Conservation (phyloP, 1,284 basidiomycete genomes). For the Cryptococcus sp. region DNA sequence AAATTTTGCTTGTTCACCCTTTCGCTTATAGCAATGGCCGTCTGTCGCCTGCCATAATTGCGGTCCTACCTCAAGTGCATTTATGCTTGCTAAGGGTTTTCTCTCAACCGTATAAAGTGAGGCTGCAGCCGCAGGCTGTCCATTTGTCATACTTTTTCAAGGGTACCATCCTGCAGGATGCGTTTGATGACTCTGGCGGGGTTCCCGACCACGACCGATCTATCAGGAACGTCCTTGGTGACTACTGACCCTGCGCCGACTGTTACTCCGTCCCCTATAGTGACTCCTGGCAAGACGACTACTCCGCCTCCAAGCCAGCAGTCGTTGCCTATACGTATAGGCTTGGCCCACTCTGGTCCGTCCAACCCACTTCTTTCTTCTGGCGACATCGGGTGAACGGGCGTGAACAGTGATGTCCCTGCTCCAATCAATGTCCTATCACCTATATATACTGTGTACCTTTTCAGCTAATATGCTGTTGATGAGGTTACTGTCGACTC, state of each 20-base stretch:
- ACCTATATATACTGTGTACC: constrained; percentile 45
- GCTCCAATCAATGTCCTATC: constrained; percentile 51
- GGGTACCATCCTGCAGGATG: constrained; percentile 33
- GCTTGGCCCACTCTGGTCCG: constrained; percentile 49
- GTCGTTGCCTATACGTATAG: constrained; percentile 53
- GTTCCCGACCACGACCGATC: constrained; percentile 55
- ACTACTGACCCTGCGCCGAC: constrained; percentile 57
- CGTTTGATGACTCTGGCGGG: constrained; percentile 55
- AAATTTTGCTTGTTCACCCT: too few species aligned
- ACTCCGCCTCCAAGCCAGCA: constrained; percentile 56
- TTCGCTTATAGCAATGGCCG: too few species aligned
- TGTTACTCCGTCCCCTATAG: constrained; percentile 55
- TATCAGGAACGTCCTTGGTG: constrained; percentile 53
- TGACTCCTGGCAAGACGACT: constrained; percentile 55
- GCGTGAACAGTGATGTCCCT: constrained; percentile 51
- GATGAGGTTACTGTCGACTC: constrained; percentile 15
- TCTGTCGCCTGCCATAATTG: too few species aligned
- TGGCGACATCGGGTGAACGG: constrained; percentile 52
- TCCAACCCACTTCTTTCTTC: constrained; percentile 46
- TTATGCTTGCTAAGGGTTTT: too few species aligned
- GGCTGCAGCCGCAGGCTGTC: too few species aligned
- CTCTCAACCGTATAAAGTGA: too few species aligned
- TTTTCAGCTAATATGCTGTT: not conserved
- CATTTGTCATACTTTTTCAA: too few species aligned
- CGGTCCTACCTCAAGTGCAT: too few species aligned